Conservation (phyloP, 306 rosid genomes). For the Vigna mungo region DNA sequence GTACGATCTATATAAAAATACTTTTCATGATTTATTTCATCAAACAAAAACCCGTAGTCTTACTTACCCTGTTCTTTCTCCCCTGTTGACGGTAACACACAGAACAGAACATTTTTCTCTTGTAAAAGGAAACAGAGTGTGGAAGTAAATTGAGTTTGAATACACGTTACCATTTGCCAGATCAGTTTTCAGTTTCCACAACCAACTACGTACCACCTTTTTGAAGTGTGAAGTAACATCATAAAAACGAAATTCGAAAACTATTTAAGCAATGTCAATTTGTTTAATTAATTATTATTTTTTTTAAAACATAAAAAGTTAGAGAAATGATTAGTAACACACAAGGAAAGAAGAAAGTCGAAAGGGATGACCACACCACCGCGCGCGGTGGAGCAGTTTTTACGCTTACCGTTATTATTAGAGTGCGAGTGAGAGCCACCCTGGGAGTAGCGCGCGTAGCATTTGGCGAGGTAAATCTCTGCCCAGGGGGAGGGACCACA, state of each 20-base stretch:
- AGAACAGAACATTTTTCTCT: background rate
- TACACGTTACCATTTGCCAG: background rate
- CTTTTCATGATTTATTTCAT: background rate
- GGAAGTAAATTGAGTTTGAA: constrained; percentile 13
- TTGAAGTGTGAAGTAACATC: constrained; percentile 31
- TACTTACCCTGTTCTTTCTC: background rate
- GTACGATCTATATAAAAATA: too few species aligned
- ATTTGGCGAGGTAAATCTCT: constrained; percentile 77
- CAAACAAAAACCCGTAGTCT: background rate
- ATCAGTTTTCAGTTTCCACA: constrained; percentile 26
- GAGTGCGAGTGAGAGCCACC: constrained; percentile 57
- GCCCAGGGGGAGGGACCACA: constrained; percentile 78
- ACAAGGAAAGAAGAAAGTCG: background rate
- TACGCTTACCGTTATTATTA: constrained; percentile 7
- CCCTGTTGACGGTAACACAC: too few species aligned
- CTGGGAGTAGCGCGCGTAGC: constrained; percentile 79
- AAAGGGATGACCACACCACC: background rate
- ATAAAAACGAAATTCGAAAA: constrained; percentile 27
- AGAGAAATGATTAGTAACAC: background rate
- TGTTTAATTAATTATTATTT: background rate
- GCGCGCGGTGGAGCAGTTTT: background rate
- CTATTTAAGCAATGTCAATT: constrained; percentile 29
- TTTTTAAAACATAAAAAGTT: background rate
- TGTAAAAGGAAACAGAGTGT: background rate
- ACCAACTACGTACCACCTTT: constrained; percentile 18